phyloP scores from a whole-genome alignment of 345 rosid genomes.

The rapeseed (Brassica napus) region DNA sequence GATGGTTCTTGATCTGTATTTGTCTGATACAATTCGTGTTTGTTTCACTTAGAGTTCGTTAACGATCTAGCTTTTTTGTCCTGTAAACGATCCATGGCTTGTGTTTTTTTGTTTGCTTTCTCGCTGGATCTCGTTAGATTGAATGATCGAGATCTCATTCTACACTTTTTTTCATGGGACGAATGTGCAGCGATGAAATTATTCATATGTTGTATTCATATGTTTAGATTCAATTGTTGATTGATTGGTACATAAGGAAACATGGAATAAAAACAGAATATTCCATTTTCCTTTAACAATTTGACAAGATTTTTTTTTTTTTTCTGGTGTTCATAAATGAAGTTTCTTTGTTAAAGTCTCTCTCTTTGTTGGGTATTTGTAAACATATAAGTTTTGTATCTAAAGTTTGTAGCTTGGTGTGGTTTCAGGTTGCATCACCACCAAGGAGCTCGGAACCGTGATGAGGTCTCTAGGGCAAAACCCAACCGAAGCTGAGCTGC shows the following conservation, averaged over 20 bases:
- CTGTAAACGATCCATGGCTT: not conserved
- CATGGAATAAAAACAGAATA: not conserved
- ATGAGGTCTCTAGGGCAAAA: conserved; percentile 46
- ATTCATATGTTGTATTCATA: not conserved
- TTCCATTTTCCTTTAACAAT: not conserved
- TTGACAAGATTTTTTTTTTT: not conserved
- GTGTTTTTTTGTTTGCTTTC: not conserved
- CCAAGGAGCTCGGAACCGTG: conserved; percentile 50
- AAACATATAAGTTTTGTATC: not conserved
- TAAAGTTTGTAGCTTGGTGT: not conserved
- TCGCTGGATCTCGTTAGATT: not conserved
- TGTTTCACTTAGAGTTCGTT: not conserved
- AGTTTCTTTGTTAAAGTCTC: not conserved
- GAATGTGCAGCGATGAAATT: too few species aligned
- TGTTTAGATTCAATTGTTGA: not conserved
- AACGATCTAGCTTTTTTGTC: not conserved
- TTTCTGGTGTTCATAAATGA: not conserved
- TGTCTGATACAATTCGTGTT: not conserved
- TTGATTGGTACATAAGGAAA: not conserved
- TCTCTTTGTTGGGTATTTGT: not conserved
- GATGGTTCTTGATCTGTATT: not conserved
- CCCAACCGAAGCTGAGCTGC: conserved; percentile 49
- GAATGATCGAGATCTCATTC: not conserved
- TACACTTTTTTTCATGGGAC: too few species aligned
- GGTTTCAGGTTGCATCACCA: conserved; percentile 45